Percentiles rank a stretch among this genome's conserved stretches.
These are phyloP conservation scores for Tuctoria greenei DNA, from an alignment of 176 grass and related monocot species.

Conservation along the genomic window DNA sequence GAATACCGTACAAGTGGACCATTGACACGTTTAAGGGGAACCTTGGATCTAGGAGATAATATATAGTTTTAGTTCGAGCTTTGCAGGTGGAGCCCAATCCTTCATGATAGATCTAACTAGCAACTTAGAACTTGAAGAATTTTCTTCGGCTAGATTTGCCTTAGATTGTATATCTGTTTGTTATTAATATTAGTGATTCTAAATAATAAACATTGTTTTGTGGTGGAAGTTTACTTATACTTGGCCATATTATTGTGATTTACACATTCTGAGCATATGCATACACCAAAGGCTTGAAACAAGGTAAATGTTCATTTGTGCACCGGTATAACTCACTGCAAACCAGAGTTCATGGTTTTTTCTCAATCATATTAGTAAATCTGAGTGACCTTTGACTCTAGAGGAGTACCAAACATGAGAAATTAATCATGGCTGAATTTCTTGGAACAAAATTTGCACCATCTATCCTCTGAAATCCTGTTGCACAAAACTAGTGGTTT, in stretches of 20 bases:
- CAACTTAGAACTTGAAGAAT: slow-evolving; percentile 2
- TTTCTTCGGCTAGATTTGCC: background rate
- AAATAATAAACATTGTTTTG: background rate
- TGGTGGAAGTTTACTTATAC: background rate
- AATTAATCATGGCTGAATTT: background rate
- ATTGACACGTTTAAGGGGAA: slow-evolving; percentile 11
- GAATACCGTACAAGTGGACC: slow-evolving; percentile 30
- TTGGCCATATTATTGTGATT: background rate
- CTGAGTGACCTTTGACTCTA: too few relatives aligned
- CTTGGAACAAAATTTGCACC: background rate
- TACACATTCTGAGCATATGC: background rate
- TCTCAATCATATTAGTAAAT: too few relatives aligned
- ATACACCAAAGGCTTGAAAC: too few relatives aligned
- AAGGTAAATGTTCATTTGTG: too few relatives aligned
- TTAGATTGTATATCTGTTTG: slow-evolving; percentile 15
- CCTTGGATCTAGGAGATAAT: slow-evolving; percentile 54
- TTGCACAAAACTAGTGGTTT: background rate
- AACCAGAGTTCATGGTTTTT: too few relatives aligned
- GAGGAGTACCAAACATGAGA: too few relatives aligned
- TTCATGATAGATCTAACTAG: slow-evolving; percentile 35
- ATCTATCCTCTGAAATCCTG: too few relatives aligned
- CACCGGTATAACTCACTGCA: too few relatives aligned
- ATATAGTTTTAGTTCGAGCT: slow-evolving; percentile 44
- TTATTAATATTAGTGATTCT: background rate
- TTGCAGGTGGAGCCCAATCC: slow-evolving; percentile 31